These are phyloP conservation scores for Cryptosporidium felis DNA, from an alignment of 169 alveolate genomes.

Conservation along the genomic window DNA sequence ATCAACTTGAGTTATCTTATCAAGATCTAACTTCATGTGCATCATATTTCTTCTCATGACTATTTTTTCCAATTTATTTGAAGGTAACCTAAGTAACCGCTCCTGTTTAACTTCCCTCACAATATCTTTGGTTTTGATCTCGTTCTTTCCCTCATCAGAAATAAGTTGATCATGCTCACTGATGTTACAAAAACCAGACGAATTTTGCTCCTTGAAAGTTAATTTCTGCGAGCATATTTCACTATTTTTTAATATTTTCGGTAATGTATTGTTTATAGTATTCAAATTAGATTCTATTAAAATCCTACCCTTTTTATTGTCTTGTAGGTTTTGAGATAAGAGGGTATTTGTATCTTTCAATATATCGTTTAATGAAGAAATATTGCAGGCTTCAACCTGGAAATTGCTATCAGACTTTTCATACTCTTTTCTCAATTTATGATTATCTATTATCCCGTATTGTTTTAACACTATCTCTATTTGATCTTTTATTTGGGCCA, in stretches of 20 bases:
- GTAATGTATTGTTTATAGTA: background rate
- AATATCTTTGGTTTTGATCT: background rate
- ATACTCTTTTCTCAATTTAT: background rate
- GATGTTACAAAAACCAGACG: too few species aligned
- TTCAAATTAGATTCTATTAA: background rate
- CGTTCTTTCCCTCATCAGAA: too few species aligned
- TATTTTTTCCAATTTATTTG: slow-evolving; percentile 6
- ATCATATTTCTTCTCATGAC: slow-evolving; percentile 39
- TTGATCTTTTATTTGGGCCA: slow-evolving; percentile 6
- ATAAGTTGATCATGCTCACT: too few species aligned
- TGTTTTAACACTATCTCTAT: slow-evolving; percentile 22
- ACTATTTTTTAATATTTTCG: too few species aligned
- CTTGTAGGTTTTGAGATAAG: background rate
- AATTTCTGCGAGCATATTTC: too few species aligned
- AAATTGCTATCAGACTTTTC: background rate
- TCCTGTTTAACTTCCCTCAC: background rate
- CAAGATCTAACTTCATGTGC: slow-evolving; percentile 45
- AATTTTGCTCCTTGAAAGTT: too few species aligned
- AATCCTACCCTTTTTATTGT: background rate
- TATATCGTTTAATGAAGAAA: background rate
- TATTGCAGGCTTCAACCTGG: background rate
- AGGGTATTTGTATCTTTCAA: background rate
- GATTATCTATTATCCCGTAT: slow-evolving; percentile 11
- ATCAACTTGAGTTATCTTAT: background rate
- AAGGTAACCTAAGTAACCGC: background rate